Conservation (phyloP, 352 stramenopile species). For the Phytophthora palmivora region DNA sequence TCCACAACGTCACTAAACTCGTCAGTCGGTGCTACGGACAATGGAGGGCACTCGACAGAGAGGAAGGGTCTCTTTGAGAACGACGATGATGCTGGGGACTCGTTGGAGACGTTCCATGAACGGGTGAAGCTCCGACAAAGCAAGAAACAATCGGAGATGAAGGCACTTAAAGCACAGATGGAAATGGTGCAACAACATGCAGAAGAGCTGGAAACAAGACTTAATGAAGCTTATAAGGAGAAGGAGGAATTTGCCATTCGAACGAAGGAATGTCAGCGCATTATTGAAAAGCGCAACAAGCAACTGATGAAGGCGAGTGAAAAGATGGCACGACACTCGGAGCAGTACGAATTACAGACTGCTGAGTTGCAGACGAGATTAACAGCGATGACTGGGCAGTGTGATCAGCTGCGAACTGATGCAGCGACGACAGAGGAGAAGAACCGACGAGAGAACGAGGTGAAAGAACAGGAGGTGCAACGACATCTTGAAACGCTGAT, state of each 20-base stretch:
- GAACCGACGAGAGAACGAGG: conserved; percentile 37
- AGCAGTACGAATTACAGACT: conserved; percentile 66
- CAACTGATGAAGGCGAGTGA: conserved; percentile 87
- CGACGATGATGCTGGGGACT: conserved; percentile 73
- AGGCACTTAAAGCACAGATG: conserved; percentile 52
- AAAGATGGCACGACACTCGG: conserved; percentile 61
- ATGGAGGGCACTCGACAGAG: conserved; percentile 36
- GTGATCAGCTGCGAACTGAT: conserved; percentile 42
- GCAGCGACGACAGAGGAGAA: conserved; percentile 33
- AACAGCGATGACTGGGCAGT: conserved; percentile 40
- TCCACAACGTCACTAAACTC: conserved; percentile 32
- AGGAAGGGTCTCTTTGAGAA: conserved; percentile 80
- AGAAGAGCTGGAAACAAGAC: conserved; percentile 44
- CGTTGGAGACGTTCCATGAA: conserved; percentile 75
- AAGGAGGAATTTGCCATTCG: conserved; percentile 75
- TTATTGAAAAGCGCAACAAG: conserved; percentile 89
- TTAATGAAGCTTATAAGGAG: conserved; percentile 45
- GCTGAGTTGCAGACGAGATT: conserved; percentile 55
- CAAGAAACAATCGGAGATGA: conserved; percentile 74
- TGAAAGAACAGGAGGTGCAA: conserved; percentile 51
- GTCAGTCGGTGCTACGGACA: conserved; percentile 10
- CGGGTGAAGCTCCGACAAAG: conserved; percentile 75
- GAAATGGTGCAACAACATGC: conserved; percentile 40
- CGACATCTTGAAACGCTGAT: conserved; percentile 40
- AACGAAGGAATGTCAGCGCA: conserved; percentile 80